Evolutionary conservation across 2,329 filamentous ascomycete genomes (phyloP).

Genomic region (Trichoderma lentiforme): DNA sequence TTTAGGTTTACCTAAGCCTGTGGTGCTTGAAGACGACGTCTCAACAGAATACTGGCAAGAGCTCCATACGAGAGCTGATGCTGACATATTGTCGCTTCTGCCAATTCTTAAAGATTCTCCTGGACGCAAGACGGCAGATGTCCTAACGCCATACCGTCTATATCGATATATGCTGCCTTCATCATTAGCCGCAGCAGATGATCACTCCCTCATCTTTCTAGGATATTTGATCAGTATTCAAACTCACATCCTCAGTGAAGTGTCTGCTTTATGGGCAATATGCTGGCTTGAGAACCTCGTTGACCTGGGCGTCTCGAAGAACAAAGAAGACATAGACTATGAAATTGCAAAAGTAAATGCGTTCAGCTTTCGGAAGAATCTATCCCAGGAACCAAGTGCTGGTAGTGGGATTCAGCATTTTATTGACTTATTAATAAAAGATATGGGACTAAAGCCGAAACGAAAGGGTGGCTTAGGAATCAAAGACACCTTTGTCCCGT

Average conservation of each 20-base stretch:
- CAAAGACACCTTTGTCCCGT: neutral
- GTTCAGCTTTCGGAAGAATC: neutral
- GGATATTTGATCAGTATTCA: neutral
- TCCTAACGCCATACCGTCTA: neutral
- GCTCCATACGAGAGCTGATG: neutral
- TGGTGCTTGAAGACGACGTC: neutral
- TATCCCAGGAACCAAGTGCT: neutral
- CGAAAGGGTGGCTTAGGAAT: neutral
- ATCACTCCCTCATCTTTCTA: neutral
- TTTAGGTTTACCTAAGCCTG: neutral
- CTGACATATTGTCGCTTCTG: neutral
- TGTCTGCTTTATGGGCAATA: neutral
- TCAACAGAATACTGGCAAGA: neutral
- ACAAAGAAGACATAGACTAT: neutral
- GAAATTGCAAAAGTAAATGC: neutral
- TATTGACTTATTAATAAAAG: neutral
- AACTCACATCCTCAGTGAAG: neutral
- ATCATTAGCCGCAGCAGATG: neutral
- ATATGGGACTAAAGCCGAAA: neutral
- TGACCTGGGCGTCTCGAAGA: neutral
- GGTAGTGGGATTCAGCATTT: neutral
- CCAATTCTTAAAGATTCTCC: neutral
- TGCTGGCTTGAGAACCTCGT: conserved; percentile 1
- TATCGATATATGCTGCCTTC: conserved; percentile 3
- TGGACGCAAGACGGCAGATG: neutral